Percentiles rank a stretch among this genome's conserved stretches.
Conservation (phyloP, 768 basidiomycete species). For the Gymnopilus junonius region DNA sequence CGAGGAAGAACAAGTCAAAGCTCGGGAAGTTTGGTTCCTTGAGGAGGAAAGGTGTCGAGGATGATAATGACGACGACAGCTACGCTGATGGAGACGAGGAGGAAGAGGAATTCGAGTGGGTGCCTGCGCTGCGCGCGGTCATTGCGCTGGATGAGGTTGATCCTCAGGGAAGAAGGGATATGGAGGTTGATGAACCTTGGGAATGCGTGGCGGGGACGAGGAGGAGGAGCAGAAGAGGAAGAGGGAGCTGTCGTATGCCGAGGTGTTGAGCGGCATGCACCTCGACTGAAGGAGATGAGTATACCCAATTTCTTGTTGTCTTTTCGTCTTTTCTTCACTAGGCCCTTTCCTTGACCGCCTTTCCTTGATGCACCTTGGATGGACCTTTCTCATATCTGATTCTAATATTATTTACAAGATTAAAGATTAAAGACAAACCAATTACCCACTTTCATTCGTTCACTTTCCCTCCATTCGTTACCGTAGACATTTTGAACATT, state of each 20-base stretch:
- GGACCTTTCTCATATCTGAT: too few relatives aligned
- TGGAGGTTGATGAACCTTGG: slow-evolving; percentile 60
- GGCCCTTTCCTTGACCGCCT: too few relatives aligned
- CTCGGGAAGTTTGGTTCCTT: neutral
- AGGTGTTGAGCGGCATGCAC: slow-evolving; percentile 25
- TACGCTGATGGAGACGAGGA: slow-evolving; percentile 4
- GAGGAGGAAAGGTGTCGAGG: neutral
- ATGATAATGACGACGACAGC: neutral
- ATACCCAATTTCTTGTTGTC: neutral
- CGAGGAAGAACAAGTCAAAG: neutral
- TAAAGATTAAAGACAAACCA: too few relatives aligned
- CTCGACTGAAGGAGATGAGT: neutral
- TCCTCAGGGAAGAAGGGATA: slow-evolving; percentile 33
- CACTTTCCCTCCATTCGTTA: too few relatives aligned
- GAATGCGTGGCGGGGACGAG: slow-evolving; percentile 54
- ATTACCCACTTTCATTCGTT: too few relatives aligned
- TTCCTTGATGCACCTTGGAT: too few relatives aligned
- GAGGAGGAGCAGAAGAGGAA: slow-evolving; percentile 16
- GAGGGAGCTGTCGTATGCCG: slow-evolving; percentile 45
- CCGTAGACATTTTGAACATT: too few relatives aligned
- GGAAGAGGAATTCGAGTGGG: slow-evolving; percentile 57
- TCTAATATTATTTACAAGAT: too few relatives aligned
- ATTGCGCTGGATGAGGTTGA: slow-evolving; percentile 58
- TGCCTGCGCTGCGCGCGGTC: slow-evolving; percentile 57
- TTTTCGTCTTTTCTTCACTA: too few relatives aligned